Base-by-base conservation (phyloP, 306 rosid genomes). In the Ammopiptanthus mongolicus region DNA sequence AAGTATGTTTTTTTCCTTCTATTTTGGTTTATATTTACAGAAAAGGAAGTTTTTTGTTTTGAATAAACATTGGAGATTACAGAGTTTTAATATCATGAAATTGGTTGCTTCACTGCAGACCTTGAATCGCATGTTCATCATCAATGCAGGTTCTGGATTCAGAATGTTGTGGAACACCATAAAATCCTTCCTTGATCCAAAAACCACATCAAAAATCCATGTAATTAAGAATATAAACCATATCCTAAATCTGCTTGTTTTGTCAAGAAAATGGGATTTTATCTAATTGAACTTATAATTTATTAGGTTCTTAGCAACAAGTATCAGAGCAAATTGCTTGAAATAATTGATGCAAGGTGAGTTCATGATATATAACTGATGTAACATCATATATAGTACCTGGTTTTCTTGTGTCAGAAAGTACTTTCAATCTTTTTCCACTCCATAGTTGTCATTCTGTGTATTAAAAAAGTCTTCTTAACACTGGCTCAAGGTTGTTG, bases 81-180 rank as follows among this genome's bases (percentile, higher is more conserved):
- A 65, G 41, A 47, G 79, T n/a, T 77, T 5, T 67, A 78, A 77
- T 69, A 74, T 71, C 79, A 60, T 23, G 19, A 71, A 68, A 68
- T 60, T 74, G 39, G 59, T 76, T 63, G 68, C 59, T 79, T 60
- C 72, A 70, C 19, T 82, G 88, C 94, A 94, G 98, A 91, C 90
- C 80, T 87, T 94, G 93, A 87, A 88, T 74, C 95, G 93, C 55
- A 91, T 94, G 98, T 91, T 90, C 88, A 91, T 94, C 85, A 94
- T 94, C 87, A 94, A 94, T 81, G 98, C 96, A 47, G 98, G 98
- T 83, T 87, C 97, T 65, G 97, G 98, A 57, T 94, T 94, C 77
- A 87, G 97, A 83, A 89, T 94, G 86, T 80, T 91, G 87, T 94
- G 98, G 98, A 86, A 68, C 88, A 94, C 96, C 2, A 87, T 94